Conservation (phyloP, 2,329 filamentous ascomycete genomes). For the Aspergillus costaricaensis region DNA sequence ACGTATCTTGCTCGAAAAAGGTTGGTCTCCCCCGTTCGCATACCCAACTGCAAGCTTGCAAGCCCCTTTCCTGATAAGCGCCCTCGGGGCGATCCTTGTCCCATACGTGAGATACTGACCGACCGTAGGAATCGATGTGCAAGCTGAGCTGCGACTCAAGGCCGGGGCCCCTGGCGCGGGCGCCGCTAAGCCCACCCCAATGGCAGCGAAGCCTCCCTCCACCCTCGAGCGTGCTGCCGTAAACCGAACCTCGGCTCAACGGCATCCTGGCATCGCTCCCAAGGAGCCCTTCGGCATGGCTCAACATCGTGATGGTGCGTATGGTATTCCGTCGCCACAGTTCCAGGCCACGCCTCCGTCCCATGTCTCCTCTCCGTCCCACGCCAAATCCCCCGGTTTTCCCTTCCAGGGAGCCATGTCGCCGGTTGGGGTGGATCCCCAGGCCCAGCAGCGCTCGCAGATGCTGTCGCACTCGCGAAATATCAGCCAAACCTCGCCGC, state of each 20-base stretch:
- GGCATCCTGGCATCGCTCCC: constrained; percentile 73
- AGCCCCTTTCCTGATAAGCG: neutral
- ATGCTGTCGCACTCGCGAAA: constrained; percentile 43
- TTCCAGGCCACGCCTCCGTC: constrained; percentile 81
- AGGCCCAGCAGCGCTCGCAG: constrained; percentile 47
- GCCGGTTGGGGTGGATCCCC: constrained; percentile 60
- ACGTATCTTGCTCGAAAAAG: constrained; percentile 93
- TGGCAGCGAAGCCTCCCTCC: constrained; percentile 70
- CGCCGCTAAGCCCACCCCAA: constrained; percentile 63
- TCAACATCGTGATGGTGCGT: constrained; percentile 46
- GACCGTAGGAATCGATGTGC: constrained; percentile 83
- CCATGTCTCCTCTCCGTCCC: constrained; percentile 68
- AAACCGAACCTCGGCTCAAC: constrained; percentile 72
- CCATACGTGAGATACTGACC: constrained; percentile 5
- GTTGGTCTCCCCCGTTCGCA: constrained; percentile 46
- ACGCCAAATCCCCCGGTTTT: constrained; percentile 64
- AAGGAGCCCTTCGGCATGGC: constrained; percentile 58
- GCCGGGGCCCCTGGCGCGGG: constrained; percentile 79
- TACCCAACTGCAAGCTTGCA: neutral
- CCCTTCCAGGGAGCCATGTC: constrained; percentile 62
- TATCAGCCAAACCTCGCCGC: constrained; percentile 37
- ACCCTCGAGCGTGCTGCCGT: constrained; percentile 79
- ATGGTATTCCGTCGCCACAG: constrained; percentile 63
- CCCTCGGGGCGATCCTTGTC: neutral
- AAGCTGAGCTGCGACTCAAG: constrained; percentile 91